phyloP scores from a whole-genome alignment of 2,329 filamentous ascomycete genomes.

The Diaporthe helianthi region DNA sequence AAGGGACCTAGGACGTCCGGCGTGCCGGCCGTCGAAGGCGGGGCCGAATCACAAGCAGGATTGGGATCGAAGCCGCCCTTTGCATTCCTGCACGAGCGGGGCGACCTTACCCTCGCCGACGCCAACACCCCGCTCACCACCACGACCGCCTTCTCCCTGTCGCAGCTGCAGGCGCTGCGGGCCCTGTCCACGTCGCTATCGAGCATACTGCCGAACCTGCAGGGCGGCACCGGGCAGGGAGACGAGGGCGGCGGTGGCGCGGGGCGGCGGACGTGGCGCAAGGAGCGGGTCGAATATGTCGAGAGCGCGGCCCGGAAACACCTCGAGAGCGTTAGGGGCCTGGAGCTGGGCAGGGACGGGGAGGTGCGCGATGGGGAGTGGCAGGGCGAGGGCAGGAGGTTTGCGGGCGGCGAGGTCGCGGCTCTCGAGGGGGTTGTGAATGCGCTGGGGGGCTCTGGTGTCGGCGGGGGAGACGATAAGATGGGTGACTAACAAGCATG shows the following conservation, averaged over 20 bases:
- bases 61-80: slow-evolving; percentile 48
- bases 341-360: slow-evolving; percentile 68
- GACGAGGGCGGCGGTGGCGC: slow-evolving; percentile 41
- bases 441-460: slow-evolving; percentile 48
- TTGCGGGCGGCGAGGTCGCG: slow-evolving; percentile 62
- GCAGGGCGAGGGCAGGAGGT: slow-evolving; percentile 60
- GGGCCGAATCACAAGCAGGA: slow-evolving; percentile 32
- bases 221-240: slow-evolving; percentile 30
- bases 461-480: slow-evolving; percentile 34
- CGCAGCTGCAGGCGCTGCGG: slow-evolving; percentile 82
- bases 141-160: slow-evolving; percentile 79
- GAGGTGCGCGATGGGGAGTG: slow-evolving; percentile 71
- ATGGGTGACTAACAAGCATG: neutral
- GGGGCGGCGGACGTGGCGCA: slow-evolving; percentile 63
- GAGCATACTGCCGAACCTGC: slow-evolving; percentile 70
- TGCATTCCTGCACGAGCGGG: slow-evolving; percentile 64
- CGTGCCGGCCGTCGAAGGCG: slow-evolving; percentile 34
- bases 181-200: slow-evolving; percentile 67
- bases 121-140: slow-evolving; percentile 67
- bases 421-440: slow-evolving; percentile 60
- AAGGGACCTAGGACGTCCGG: slow-evolving; percentile 17
- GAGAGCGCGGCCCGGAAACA: slow-evolving; percentile 80
- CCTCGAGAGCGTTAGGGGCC: slow-evolving; percentile 72
- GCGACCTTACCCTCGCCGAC: slow-evolving; percentile 58
- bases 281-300: slow-evolving; percentile 81